Evolutionary conservation across 441 rosid species (phyloP).

Genomic region (Rhodomyrtus psidioides): DNA sequence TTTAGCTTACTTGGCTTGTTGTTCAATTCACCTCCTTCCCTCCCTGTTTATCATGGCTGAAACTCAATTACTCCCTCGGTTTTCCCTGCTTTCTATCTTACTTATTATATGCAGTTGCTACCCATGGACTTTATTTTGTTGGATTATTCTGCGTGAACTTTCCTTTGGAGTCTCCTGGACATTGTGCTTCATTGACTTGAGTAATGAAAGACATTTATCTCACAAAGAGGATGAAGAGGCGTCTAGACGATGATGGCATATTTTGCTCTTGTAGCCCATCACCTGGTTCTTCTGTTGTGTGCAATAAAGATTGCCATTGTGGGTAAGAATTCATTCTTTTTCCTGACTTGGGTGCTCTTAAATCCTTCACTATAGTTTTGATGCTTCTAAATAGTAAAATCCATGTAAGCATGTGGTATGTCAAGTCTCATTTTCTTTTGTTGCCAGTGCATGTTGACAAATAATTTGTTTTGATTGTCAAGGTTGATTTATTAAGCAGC

Average conservation of each 20-base stretch:
- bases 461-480: neutral
- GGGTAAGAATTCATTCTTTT: slow-evolving; percentile 45
- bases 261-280: slow-evolving; percentile 81
- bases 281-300: slow-evolving; percentile 55
- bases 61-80: neutral
- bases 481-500: neutral
- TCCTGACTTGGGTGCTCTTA: neutral
- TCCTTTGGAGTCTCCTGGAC: neutral
- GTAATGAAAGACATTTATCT: slow-evolving; percentile 66
- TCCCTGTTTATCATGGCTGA: neutral
- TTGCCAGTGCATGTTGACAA: neutral
- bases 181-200: slow-evolving; percentile 23
- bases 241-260: slow-evolving; percentile 87
- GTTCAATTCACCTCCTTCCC: neutral
- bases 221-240: slow-evolving; percentile 66
- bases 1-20: neutral
- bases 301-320: slow-evolving; percentile 92
- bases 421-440: neutral
- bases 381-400: neutral
- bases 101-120: neutral
- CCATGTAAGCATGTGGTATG: neutral
- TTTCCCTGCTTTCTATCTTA: neutral
- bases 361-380: neutral
- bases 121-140: neutral
- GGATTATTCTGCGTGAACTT: neutral